Percentiles rank a stretch among this genome's conserved stretches.
Evolutionary conservation across 176 grass and related monocot species (phyloP).

Genomic region (Tillandsia leiboldiana): DNA sequence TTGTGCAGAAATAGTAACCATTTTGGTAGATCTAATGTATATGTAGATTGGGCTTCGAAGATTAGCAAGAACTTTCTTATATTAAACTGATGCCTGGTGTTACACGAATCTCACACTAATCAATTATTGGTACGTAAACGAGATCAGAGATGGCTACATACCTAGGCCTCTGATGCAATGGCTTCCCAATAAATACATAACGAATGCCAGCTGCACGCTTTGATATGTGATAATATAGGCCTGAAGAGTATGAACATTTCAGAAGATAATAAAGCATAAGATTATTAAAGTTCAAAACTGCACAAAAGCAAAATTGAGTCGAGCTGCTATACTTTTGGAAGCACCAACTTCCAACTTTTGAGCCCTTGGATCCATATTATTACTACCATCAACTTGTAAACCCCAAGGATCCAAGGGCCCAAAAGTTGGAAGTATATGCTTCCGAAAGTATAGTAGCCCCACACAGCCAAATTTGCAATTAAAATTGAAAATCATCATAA

Average conservation of each 20-base stretch:
- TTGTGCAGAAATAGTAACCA: constrained; percentile 5
- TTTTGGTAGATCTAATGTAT: background rate
- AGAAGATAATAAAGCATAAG: constrained; percentile 25
- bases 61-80: no score
- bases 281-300: constrained; percentile 2
- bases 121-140: background rate
- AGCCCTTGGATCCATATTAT: no score
- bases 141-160: constrained; percentile 19
- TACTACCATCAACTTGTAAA: no score
- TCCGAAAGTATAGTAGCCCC: no score
- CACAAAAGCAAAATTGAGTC: background rate
- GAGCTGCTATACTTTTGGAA: no score
- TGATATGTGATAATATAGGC: constrained; percentile 93
- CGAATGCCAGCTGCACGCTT: constrained; percentile 88
- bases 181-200: constrained; percentile 97
- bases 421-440: no score
- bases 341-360: no score
- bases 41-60: background rate
- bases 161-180: constrained; percentile 92
- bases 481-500: background rate
- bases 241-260: constrained; percentile 35
- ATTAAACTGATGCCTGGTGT: no score
- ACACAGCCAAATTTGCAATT: background rate
- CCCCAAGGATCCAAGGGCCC: no score
- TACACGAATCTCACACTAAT: no score